Conservation (phyloP, 2,329 filamentous ascomycete genomes). For the Dactylellina leptospora region DNA sequence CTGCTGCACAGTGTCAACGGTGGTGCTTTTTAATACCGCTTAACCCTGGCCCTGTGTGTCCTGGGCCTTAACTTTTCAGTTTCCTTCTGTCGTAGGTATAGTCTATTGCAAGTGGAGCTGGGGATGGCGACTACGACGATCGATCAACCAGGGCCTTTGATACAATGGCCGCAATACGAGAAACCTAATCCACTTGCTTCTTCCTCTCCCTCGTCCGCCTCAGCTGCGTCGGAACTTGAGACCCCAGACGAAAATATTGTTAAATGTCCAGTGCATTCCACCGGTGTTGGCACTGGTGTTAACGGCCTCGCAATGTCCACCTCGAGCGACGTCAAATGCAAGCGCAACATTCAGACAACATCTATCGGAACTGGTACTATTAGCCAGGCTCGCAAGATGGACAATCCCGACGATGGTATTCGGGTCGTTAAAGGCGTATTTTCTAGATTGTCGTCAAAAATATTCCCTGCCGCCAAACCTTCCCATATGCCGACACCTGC, state of each 20-base stretch:
- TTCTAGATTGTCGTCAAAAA: constrained; percentile 30
- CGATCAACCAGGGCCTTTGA: constrained; percentile 43
- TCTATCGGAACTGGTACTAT: not conserved
- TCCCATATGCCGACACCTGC: not conserved
- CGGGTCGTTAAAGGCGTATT: constrained; percentile 21
- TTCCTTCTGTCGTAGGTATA: constrained; percentile 42
- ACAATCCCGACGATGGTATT: constrained; percentile 1
- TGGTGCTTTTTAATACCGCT: constrained; percentile 41
- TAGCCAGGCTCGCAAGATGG: constrained; percentile 5
- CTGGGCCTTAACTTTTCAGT: constrained; percentile 32
- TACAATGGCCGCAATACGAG: constrained; percentile 43
- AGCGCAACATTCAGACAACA: constrained; percentile 16
- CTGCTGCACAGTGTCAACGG: constrained; percentile 33
- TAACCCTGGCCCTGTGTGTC: constrained; percentile 37
- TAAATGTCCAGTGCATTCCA: constrained; percentile 11
- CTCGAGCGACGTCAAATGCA: constrained; percentile 19
- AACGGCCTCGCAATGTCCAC: constrained; percentile 12
- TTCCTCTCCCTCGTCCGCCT: constrained; percentile 16
- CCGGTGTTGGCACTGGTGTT: constrained; percentile 1
- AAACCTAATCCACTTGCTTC: constrained; percentile 18
- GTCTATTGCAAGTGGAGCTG: constrained; percentile 40
- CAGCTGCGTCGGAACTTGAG: constrained; percentile 20
- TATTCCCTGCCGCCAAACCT: constrained; percentile 19
- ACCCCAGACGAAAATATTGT: constrained; percentile 6
- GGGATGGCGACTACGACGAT: constrained; percentile 50